Conservation (phyloP, 495 filamentous ascomycete species). For the Hyaloscypha finlandica region DNA sequence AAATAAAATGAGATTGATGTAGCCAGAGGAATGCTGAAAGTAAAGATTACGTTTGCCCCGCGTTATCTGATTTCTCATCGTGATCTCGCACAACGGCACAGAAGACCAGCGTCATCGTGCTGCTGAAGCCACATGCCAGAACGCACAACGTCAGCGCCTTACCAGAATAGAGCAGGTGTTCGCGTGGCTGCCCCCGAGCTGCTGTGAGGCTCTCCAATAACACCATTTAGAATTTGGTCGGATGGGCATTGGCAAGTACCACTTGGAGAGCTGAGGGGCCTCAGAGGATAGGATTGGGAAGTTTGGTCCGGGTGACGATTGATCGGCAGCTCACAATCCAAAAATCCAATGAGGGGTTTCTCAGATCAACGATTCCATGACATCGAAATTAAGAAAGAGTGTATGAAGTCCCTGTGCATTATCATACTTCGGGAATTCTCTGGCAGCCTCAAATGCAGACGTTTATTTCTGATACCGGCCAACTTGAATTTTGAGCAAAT, state of each 20-base stretch:
- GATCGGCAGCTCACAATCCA: not conserved
- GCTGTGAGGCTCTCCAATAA: constrained; percentile 5
- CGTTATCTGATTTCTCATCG: constrained; percentile 1
- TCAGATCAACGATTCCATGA: constrained; percentile 1
- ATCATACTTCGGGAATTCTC: no score
- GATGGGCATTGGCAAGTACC: not conserved
- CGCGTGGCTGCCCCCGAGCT: no score
- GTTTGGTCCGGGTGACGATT: not conserved
- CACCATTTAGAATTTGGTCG: not conserved
- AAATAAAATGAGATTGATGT: not conserved
- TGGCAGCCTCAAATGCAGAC: no score
- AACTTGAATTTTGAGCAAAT: not conserved
- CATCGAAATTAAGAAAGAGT: not conserved
- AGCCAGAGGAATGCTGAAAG: not conserved
- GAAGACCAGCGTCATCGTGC: constrained; percentile 16
- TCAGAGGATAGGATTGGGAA: not conserved
- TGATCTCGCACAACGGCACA: not conserved
- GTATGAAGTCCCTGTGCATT: no score
- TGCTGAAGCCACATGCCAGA: constrained; percentile 2
- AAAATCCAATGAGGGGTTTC: not conserved
- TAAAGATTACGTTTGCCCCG: not conserved
- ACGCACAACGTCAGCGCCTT: constrained; percentile 4
- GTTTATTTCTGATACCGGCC: not conserved
- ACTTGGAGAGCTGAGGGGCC: not conserved
- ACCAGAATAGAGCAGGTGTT: constrained; percentile 2